Percentiles rank a stretch among this genome's conserved stretches.
These are phyloP conservation scores for Endothia cerciana DNA, from an alignment of 2,329 filamentous ascomycete species.

Conservation along the genomic window DNA sequence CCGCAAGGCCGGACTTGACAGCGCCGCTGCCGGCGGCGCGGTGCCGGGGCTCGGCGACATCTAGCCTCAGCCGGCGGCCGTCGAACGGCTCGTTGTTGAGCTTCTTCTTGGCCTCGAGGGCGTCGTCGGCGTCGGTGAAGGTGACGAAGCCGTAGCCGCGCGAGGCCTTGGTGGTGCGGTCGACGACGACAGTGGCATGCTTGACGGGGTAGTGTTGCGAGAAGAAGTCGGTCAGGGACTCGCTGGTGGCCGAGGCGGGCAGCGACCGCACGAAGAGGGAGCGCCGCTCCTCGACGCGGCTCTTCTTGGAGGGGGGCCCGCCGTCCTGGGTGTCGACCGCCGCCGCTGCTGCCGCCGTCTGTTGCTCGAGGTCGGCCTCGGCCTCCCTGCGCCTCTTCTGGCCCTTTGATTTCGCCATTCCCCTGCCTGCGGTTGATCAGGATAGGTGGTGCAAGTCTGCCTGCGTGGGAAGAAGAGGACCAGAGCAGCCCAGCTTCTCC, in stretches of 20 bases:
- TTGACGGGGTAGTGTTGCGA: slow-evolving; percentile 94
- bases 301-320: slow-evolving; percentile 54
- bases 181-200: slow-evolving; percentile 89
- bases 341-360: slow-evolving; percentile 29
- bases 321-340: slow-evolving; percentile 25
- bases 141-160: slow-evolving; percentile 97
- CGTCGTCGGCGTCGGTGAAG: slow-evolving; percentile 92
- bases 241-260: slow-evolving; percentile 76
- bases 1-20: slow-evolving; percentile 43
- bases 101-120: slow-evolving; percentile 76
- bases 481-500: too few species aligned
- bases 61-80: slow-evolving; percentile 81
- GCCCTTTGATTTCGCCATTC: slow-evolving; percentile 36
- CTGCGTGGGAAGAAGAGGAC: background rate
- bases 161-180: slow-evolving; percentile 83
- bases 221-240: slow-evolving; percentile 84
- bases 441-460: background rate
- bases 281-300: slow-evolving; percentile 62
- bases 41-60: slow-evolving; percentile 84
- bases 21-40: slow-evolving; percentile 50
- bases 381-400: slow-evolving; percentile 43
- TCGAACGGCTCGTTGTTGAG: slow-evolving; percentile 78
- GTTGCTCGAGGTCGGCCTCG: slow-evolving; percentile 38
- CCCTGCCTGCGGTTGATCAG: background rate
- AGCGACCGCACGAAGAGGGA: slow-evolving; percentile 92